Evolutionary conservation across 2,329 filamentous ascomycete genomes (phyloP), one percentile per base, ranked within the genome.

Genomic region (Xylariaceae sp.): DNA sequence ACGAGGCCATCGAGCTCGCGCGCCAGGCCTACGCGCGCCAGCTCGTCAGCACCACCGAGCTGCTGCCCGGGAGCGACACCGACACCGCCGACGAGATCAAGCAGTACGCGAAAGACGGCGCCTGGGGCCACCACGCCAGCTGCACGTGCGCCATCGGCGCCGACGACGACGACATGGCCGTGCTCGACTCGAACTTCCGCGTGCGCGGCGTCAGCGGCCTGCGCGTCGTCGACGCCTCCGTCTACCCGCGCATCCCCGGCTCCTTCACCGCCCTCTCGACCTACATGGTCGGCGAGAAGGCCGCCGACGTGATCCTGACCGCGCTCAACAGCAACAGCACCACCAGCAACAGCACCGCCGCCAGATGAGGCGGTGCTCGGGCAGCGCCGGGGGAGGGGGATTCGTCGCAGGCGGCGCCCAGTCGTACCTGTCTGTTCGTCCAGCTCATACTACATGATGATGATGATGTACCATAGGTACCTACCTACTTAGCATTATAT

Each of bases 221-320:
- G 19, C 58, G 72, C 19, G 70, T 76, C 8, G 71, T 76, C 3
- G 72, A 76, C 50, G 71, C 68, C 2, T 67, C 61, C 12, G 60
- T 66, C 1, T 75, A 67, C 37, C 68, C 70, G 2, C 61, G 56
- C 31, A 68, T 70, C 35, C 72, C 72, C 0, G 53, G 52, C 0
- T 42, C 51, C 11, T 56, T 55, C 26, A 46, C 46, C 1, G 42
- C 46, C 15, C 35, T 50, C 10, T 42, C 49, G 6, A 52, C 47
- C 4, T 54, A 49, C 28, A 51, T 52, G 44, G 37, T 52, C 31
- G 44, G 44, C 9, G 45, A 46, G 36, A 53, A 53, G 42, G 50
- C 50, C 9, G 49, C 47, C 5, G 51, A 44, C 29, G 45, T 29
- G 27, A 52, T 53, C 21, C 17, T 51, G 11, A 33, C 31, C 18